These are phyloP conservation scores for Huntiella bhutanensis DNA, from an alignment of 2,329 filamentous ascomycete genomes.

Conservation along the genomic window DNA sequence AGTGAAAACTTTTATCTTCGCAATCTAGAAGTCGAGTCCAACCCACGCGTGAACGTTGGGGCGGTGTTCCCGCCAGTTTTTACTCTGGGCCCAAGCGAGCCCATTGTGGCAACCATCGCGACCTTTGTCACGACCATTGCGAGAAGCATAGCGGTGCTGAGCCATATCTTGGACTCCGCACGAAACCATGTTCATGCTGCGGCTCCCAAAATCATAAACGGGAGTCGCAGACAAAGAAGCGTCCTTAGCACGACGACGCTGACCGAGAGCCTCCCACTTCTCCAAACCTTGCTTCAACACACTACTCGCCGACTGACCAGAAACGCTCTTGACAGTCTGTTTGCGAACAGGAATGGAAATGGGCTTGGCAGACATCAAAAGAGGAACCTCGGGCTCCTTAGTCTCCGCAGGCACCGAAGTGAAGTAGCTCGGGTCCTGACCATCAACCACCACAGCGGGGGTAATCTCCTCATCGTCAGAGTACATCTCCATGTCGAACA, in stretches of 20 bases:
- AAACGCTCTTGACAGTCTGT: not conserved
- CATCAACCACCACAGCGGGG: conserved; percentile 14
- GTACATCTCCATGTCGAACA: conserved; percentile 17
- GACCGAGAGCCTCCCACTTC: conserved; percentile 79
- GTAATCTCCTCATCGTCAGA: conserved; percentile 10
- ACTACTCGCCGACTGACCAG: not conserved
- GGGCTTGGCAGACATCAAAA: not conserved
- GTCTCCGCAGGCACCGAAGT: conserved; percentile 20
- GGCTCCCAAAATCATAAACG: conserved; percentile 1
- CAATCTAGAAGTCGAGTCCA: conserved; percentile 11
- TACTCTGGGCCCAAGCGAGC: conserved; percentile 8
- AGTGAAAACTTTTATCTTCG: too few relatives aligned
- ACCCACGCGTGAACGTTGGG: conserved; percentile 10
- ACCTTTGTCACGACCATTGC: not conserved
- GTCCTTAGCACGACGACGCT: conserved; percentile 50
- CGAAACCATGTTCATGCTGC: not conserved
- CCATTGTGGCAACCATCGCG: conserved; percentile 7
- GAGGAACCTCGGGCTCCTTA: conserved; percentile 5
- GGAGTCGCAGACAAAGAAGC: conserved; percentile 1
- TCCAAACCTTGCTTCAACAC: conserved; percentile 33
- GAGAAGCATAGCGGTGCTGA: conserved; percentile 1
- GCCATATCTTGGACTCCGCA: conserved; percentile 4
- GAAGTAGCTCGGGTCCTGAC: conserved; percentile 49
- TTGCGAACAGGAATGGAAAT: not conserved
- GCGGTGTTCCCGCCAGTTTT: conserved; percentile 11